Evolutionary conservation across 345 rosid species (phyloP).

Genomic region (Pistacia integerrima): DNA sequence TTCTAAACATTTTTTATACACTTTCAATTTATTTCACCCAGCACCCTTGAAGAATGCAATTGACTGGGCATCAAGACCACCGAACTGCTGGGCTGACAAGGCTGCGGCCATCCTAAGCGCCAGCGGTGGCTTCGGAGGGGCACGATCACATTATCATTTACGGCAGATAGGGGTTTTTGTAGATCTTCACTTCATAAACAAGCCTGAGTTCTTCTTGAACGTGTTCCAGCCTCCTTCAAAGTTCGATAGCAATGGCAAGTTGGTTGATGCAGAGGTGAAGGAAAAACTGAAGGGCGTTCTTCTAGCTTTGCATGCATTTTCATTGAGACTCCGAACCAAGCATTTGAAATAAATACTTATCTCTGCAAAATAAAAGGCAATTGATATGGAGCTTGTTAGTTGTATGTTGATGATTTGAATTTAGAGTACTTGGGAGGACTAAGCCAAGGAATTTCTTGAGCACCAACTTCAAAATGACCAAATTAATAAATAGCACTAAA

Average conservation of each 20-base stretch:
- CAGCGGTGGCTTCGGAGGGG: slow-evolving; percentile 59
- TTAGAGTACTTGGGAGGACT: too few relatives aligned
- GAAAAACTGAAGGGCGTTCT: slow-evolving; percentile 57
- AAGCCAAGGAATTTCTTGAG: too few relatives aligned
- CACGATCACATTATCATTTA: slow-evolving; percentile 62
- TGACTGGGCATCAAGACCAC: slow-evolving; percentile 78
- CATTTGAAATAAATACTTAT: neutral
- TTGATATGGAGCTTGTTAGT: too few relatives aligned
- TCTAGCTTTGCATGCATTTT: slow-evolving; percentile 54
- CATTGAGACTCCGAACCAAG: slow-evolving; percentile 48
- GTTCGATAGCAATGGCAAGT: slow-evolving; percentile 64
- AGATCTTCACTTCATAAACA: slow-evolving; percentile 83
- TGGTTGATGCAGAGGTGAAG: slow-evolving; percentile 50
- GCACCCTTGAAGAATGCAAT: slow-evolving; percentile 83
- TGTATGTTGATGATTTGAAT: too few relatives aligned
- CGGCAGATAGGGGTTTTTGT: slow-evolving; percentile 74
- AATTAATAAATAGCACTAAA: too few relatives aligned
- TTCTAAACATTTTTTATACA: neutral
- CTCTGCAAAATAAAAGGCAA: too few relatives aligned
- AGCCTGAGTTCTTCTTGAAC: slow-evolving; percentile 68
- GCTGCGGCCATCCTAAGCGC: slow-evolving; percentile 68
- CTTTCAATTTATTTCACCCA: slow-evolving; percentile 1
- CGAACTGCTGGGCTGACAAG: slow-evolving; percentile 72
- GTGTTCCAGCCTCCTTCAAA: slow-evolving; percentile 71
- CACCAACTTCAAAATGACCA: too few relatives aligned